phyloP scores from a whole-genome alignment of 2,329 filamentous ascomycete genomes.

The Aureobasidium subglaciale region DNA sequence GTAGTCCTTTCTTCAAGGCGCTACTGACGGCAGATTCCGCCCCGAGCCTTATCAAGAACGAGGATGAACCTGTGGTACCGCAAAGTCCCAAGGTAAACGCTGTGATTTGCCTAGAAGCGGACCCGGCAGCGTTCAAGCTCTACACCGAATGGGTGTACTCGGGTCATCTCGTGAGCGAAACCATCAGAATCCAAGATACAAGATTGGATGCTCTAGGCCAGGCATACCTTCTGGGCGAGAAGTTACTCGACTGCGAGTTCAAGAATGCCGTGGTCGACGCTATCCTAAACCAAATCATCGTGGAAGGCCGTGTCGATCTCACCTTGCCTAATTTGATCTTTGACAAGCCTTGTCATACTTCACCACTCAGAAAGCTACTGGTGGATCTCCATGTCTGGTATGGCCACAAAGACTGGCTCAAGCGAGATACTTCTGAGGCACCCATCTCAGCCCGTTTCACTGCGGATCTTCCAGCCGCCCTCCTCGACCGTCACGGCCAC shows the following conservation, averaged over 20 bases:
- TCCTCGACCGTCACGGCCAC: background rate
- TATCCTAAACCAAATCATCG: constrained; percentile 16
- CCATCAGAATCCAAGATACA: background rate
- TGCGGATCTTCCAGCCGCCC: background rate
- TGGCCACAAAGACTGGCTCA: constrained; percentile 1
- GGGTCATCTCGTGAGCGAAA: background rate
- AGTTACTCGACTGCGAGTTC: constrained; percentile 22
- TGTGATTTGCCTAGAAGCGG: constrained; percentile 16
- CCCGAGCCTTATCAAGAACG: too few species aligned
- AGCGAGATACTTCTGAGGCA: background rate
- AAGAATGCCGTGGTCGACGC: constrained; percentile 22
- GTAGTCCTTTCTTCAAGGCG: background rate
- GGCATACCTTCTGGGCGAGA: constrained; percentile 23
- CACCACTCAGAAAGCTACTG: constrained; percentile 17
- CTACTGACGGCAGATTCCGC: background rate
- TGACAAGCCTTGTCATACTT: constrained; percentile 3
- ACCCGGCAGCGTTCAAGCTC: constrained; percentile 18
- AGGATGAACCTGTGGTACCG: too few species aligned
- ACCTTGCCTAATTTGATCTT: constrained; percentile 16
- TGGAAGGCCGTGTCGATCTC: background rate
- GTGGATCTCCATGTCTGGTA: constrained; percentile 17
- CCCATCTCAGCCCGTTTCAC: background rate
- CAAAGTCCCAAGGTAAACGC: too few species aligned
- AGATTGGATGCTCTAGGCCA: constrained; percentile 16
- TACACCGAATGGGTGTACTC: constrained; percentile 23